These are phyloP conservation scores for Diplodia corticola DNA, from an alignment of 2,329 filamentous ascomycete species.

Conservation along the genomic window DNA sequence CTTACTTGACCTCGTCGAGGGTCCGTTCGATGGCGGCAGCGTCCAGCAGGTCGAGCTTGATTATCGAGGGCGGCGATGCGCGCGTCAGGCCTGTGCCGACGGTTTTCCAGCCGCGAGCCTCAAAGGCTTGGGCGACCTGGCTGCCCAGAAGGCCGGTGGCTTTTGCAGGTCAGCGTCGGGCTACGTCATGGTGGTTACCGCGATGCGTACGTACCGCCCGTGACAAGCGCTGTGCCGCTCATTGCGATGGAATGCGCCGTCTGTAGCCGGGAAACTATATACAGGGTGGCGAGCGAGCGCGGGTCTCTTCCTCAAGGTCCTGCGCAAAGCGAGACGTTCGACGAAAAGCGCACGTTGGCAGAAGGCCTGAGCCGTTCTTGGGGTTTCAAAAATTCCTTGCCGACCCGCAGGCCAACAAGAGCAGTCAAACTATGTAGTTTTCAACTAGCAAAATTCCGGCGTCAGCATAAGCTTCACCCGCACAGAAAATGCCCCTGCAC, in stretches of 20 bases:
- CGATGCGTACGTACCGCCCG: conserved; percentile 57
- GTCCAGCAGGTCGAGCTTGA: conserved; percentile 54
- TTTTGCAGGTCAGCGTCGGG: conserved; percentile 25
- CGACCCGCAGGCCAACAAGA: conserved; percentile 69
- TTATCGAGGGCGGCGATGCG: conserved; percentile 66
- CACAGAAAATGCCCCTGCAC: conserved; percentile 79
- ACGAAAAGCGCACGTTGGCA: conserved; percentile 50
- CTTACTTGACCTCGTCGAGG: conserved; percentile 55
- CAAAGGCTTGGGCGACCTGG: conserved; percentile 72
- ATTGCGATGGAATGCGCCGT: conserved; percentile 29
- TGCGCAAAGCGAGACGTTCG: conserved; percentile 47
- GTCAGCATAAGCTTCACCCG: conserved; percentile 88
- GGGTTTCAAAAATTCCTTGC: conserved; percentile 77
- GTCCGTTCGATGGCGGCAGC: conserved; percentile 47
- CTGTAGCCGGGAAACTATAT: background rate
- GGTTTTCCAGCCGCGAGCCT: conserved; percentile 59
- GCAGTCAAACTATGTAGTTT: conserved; percentile 78
- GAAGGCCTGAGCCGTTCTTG: conserved; percentile 27
- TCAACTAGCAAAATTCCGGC: conserved; percentile 88
- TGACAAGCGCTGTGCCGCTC: conserved; percentile 66
- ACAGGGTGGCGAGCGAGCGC: background rate
- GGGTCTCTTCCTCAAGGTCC: conserved; percentile 53
- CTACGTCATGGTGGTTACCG: conserved; percentile 1
- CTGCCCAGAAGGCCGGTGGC: conserved; percentile 79
- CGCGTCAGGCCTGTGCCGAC: conserved; percentile 62